Evolutionary conservation across 805 yeast genomes (phyloP), one percentile per base, ranked within the genome.

Genomic region (Myxozyma melibiosi): DNA sequence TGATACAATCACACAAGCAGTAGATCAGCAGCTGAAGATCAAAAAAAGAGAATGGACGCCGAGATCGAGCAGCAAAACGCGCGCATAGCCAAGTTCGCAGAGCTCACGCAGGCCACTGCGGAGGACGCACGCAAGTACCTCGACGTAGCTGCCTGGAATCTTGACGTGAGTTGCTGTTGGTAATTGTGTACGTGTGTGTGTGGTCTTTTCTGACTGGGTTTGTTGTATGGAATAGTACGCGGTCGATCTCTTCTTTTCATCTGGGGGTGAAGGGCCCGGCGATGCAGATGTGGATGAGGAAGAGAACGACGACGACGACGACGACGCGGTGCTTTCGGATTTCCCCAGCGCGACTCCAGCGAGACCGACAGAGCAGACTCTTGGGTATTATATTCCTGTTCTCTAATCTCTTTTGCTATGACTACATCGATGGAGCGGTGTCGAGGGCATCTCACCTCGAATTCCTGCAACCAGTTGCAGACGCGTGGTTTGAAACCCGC

Each of bases 121-220:
- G 69, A 71, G 24, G 73, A 71, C 35, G 81, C 82, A n/a, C 66
- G 64, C 31, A 71, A 68, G 55, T 73, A 69, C 51, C 67, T 79
- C 25, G 70, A 68, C 35, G 66, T 68, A 24, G 63, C 71, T 54
- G 63, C 70, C 41, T 69, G 74, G 68, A 66, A 72, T 57, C 52
- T 72, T 7, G 62, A 65, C 28, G 67, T 58, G 53, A 58, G 71
- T 51, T 28, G 13, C 16, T 20, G 8, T 4, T 49, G 25, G 31
- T 18, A 39, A 13, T 39, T 11, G 20, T 5, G 14, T 20, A 27
- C 16, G 14, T 13, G 7, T 27, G 6, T n/a, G 8, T 6, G 20
- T 8, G 14, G n/a, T n/a, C n/a, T n/a, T 11, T 25, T 18, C 3
- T 20, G 24, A 2, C 2, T 41, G 2, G 11, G n/a, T 25, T 13